Evolutionary conservation across 192 early-diverging fungal species (phyloP).

Genomic region (Linnemannia hyalina): DNA sequence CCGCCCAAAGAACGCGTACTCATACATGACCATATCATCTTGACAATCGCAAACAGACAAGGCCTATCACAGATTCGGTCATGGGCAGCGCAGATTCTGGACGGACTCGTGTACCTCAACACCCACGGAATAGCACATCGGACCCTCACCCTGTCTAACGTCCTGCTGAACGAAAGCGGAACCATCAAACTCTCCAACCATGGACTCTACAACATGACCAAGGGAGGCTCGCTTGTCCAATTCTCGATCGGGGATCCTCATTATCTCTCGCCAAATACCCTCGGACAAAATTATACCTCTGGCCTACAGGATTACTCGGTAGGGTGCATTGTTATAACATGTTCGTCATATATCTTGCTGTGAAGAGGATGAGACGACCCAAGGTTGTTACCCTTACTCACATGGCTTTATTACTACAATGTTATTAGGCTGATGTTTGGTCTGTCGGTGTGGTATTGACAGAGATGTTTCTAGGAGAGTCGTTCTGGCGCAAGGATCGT

Average conservation of each 20-base stretch:
- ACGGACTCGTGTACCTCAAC: constrained; percentile 64
- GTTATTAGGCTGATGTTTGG: constrained; percentile 67
- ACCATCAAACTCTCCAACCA: constrained; percentile 66
- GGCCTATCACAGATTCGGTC: constrained; percentile 36
- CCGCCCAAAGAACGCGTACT: not conserved
- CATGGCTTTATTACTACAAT: not conserved
- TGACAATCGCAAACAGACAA: constrained; percentile 23
- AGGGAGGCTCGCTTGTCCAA: constrained; percentile 65
- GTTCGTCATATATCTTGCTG: not conserved
- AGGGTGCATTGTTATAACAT: not conserved
- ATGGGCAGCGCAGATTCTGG: constrained; percentile 68
- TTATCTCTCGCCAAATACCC: constrained; percentile 57
- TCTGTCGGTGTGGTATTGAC: constrained; percentile 66
- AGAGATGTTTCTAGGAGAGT: constrained; percentile 62
- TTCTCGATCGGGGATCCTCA: constrained; percentile 70
- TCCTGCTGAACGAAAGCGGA: constrained; percentile 64
- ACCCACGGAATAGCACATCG: constrained; percentile 61
- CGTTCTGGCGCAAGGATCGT: constrained; percentile 66
- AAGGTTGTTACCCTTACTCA: not conserved
- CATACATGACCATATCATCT: not conserved
- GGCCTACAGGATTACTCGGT: constrained; percentile 35
- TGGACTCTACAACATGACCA: constrained; percentile 72
- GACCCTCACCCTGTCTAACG: constrained; percentile 60
- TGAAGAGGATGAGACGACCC: not conserved
- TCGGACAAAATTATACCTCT: constrained; percentile 17